Percentiles rank a stretch among this genome's conserved stretches.
These are phyloP conservation scores for Huntiella decipiens DNA, from an alignment of 2,329 filamentous ascomycete genomes.

Conservation along the genomic window DNA sequence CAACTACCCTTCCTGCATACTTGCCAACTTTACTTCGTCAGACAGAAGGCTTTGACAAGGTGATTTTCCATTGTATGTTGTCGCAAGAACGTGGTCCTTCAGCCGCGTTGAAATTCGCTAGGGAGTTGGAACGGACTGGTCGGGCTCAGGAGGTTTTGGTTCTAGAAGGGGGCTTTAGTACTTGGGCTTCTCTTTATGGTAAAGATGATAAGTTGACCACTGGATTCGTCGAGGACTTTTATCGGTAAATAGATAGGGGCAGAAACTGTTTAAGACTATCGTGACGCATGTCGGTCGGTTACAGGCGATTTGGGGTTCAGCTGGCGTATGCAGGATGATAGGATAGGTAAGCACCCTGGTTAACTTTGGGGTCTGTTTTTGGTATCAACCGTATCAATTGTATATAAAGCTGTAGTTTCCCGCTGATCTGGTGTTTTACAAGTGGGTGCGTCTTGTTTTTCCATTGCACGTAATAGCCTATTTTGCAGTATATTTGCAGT, in stretches of 20 bases:
- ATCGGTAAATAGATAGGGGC: slow-evolving; percentile 23
- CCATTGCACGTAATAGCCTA: no score
- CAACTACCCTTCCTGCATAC: slow-evolving; percentile 49
- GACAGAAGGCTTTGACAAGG: slow-evolving; percentile 56
- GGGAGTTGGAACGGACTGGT: slow-evolving; percentile 16
- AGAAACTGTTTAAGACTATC: not conserved
- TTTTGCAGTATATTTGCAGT: no score
- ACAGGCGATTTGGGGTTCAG: no score
- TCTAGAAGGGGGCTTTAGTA: slow-evolving; percentile 64
- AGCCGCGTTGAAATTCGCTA: slow-evolving; percentile 62
- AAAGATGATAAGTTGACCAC: slow-evolving; percentile 66
- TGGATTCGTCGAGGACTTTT: slow-evolving; percentile 67
- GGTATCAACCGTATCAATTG: no score
- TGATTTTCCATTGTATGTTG: slow-evolving; percentile 88
- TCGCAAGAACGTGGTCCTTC: slow-evolving; percentile 78
- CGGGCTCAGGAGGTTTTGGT: slow-evolving; percentile 57
- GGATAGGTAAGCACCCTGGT: no score
- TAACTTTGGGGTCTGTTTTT: no score
- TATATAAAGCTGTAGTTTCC: no score
- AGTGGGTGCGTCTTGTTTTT: no score
- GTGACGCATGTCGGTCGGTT: no score
- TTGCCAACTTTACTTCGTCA: slow-evolving; percentile 68
- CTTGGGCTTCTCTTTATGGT: slow-evolving; percentile 77
- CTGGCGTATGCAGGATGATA: no score
- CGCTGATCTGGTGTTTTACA: no score